Evolutionary conservation across 2,329 filamentous ascomycete genomes (phyloP).

Genomic region (Tolypocladium inflatum): DNA sequence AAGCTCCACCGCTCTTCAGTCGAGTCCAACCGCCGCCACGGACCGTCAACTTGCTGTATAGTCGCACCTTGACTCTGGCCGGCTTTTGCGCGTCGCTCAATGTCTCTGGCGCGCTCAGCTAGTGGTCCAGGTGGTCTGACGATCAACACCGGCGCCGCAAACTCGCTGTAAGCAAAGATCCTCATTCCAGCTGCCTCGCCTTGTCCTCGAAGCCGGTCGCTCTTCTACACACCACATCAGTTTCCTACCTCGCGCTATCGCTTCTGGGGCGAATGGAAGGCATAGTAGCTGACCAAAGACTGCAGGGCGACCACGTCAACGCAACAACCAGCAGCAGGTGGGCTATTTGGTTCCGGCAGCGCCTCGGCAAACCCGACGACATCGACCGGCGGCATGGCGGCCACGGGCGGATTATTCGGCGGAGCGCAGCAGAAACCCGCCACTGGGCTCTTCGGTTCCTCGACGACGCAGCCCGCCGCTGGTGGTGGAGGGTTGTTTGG

Average conservation of each 20-base stretch:
- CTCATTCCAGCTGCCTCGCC: not conserved
- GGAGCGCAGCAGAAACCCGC: constrained; percentile 14
- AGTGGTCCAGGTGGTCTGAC: constrained; percentile 51
- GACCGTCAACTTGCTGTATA: not conserved
- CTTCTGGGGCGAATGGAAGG: not conserved
- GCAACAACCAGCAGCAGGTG: constrained; percentile 23
- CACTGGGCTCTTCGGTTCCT: constrained; percentile 20
- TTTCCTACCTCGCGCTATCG: not conserved
- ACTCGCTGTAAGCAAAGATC: constrained; percentile 27
- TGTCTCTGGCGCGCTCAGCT: constrained; percentile 46
- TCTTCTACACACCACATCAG: too few species aligned
- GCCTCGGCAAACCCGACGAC: constrained; percentile 15
- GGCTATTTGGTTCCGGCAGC: constrained; percentile 26
- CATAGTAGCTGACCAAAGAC: constrained; percentile 1
- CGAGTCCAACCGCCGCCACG: not conserved
- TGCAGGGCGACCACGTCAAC: constrained; percentile 15
- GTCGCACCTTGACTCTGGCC: not conserved
- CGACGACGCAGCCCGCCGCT: constrained; percentile 9
- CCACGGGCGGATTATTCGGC: constrained; percentile 27
- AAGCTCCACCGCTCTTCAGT: not conserved
- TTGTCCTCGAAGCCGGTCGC: not conserved
- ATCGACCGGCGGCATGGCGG: constrained; percentile 22
- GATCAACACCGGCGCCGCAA: constrained; percentile 55
- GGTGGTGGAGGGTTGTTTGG: constrained; percentile 14
- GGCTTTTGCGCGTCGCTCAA: constrained; percentile 13